Evolutionary conservation across 257 asterid species (phyloP).

Genomic region (Solanum ossicruentum): DNA sequence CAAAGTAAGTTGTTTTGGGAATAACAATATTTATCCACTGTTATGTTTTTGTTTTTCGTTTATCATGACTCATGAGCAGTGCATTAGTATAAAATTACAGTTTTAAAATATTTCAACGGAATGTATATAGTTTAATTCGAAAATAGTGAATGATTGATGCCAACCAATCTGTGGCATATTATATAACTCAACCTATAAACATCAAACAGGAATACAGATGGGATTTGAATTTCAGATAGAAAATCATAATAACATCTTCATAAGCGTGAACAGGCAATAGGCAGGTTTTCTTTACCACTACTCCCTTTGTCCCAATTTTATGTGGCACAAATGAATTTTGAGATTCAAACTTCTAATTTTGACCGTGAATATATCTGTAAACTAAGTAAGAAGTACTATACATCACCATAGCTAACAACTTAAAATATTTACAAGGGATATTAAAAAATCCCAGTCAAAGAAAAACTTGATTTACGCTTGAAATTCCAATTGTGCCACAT

Average conservation of each 20-base stretch:
- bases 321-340: too few relatives aligned
- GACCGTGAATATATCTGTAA: too few relatives aligned
- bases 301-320: too few relatives aligned
- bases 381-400: too few relatives aligned
- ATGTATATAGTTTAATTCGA: not conserved
- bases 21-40: not conserved
- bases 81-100: not conserved
- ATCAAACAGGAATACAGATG: not conserved
- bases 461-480: not conserved
- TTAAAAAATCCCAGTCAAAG: not conserved
- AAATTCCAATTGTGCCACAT: not conserved
- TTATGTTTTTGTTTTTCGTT: not conserved
- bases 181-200: not conserved
- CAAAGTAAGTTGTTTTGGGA: constrained; percentile 29
- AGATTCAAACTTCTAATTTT: too few relatives aligned
- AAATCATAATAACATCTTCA: not conserved
- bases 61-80: not conserved
- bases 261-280: not conserved
- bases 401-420: not conserved
- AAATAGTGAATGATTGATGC: not conserved
- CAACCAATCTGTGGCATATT: not conserved
- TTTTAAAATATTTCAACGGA: not conserved
- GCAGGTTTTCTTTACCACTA: not conserved
- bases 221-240: not conserved
- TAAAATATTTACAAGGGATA: not conserved